phyloP scores from a whole-genome alignment of 768 basidiomycete species.

The Calvatia gigantea region DNA sequence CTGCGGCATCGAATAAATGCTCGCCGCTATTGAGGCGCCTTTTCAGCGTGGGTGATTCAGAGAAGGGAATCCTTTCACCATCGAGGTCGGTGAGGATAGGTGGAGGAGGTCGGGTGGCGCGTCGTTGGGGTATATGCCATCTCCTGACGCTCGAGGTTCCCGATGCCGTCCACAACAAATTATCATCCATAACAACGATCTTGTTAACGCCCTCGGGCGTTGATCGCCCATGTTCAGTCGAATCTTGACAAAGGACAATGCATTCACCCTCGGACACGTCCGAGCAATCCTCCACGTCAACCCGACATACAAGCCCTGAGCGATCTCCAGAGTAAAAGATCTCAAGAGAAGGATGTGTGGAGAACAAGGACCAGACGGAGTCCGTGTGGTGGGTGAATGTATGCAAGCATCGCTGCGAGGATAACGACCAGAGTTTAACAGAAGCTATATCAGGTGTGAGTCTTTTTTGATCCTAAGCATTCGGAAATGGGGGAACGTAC shows the following conservation, averaged over 20 bases:
- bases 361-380: conserved; percentile 91
- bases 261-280: conserved; percentile 91
- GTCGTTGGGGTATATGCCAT: conserved; percentile 68
- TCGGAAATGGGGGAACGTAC: conserved; percentile 23
- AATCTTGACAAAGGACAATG: conserved; percentile 72
- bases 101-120: conserved; percentile 30
- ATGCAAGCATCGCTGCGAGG: conserved; percentile 86
- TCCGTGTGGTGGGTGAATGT: conserved; percentile 96
- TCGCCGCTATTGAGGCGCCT: conserved; percentile 12
- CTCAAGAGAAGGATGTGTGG: conserved; percentile 79
- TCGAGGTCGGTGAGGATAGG: conserved; percentile 21
- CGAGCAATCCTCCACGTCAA: conserved; percentile 82
- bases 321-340: conserved; percentile 95
- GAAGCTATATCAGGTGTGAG: conserved; percentile 42
- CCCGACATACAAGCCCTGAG: conserved; percentile 83
- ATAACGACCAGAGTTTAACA: conserved; percentile 92
- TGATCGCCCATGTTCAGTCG: conserved; percentile 34
- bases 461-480: conserved; percentile 6
- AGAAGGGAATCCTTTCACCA: conserved; percentile 20
- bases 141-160: conserved; percentile 77
- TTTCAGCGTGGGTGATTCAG: conserved; percentile 17
- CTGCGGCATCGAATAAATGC: conserved; percentile 20
- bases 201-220: conserved; percentile 65
- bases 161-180: conserved; percentile 86
- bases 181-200: conserved; percentile 80